phyloP scores from a whole-genome alignment of 495 filamentous ascomycete species.

The Copromyces sp. region DNA sequence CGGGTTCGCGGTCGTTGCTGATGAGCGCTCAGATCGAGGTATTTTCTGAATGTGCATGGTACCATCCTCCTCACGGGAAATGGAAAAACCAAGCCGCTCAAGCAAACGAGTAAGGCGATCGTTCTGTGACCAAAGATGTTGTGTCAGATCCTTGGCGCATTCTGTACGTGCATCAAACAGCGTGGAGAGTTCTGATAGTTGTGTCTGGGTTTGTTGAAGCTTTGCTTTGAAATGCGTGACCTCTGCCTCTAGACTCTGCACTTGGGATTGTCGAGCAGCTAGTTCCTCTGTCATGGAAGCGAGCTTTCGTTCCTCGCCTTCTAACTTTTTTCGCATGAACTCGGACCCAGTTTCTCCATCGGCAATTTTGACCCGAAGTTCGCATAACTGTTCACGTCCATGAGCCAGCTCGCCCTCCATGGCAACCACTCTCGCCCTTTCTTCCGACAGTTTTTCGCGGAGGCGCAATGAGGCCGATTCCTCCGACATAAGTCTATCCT shows the following conservation, averaged over 20 bases:
- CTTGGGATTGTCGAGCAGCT: constrained; percentile 52
- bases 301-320: constrained; percentile 57
- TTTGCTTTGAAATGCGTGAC: constrained; percentile 48
- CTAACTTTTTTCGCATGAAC: constrained; percentile 57
- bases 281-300: constrained; percentile 52
- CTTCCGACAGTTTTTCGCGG: constrained; percentile 43
- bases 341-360: constrained; percentile 75
- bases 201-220: constrained; percentile 39
- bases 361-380: constrained; percentile 56
- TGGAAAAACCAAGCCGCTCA: constrained; percentile 71
- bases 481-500: constrained; percentile 41
- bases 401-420: constrained; percentile 56
- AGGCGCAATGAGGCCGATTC: constrained; percentile 30
- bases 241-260: constrained; percentile 58
- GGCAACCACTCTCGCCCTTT: constrained; percentile 45
- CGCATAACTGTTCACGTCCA: constrained; percentile 52
- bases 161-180: constrained; percentile 53
- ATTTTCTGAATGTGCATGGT: constrained; percentile 68
- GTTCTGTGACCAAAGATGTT: constrained; percentile 66
- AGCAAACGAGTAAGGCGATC: constrained; percentile 67
- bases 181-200: constrained; percentile 36
- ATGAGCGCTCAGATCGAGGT: constrained; percentile 49
- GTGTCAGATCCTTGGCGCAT: constrained; percentile 71
- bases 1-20: constrained; percentile 25
- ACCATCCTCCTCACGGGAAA: constrained; percentile 57